These are phyloP conservation scores for Blastobotrys petasosporus DNA, from an alignment of 1,139 yeast genomes.

Conservation along the genomic window DNA sequence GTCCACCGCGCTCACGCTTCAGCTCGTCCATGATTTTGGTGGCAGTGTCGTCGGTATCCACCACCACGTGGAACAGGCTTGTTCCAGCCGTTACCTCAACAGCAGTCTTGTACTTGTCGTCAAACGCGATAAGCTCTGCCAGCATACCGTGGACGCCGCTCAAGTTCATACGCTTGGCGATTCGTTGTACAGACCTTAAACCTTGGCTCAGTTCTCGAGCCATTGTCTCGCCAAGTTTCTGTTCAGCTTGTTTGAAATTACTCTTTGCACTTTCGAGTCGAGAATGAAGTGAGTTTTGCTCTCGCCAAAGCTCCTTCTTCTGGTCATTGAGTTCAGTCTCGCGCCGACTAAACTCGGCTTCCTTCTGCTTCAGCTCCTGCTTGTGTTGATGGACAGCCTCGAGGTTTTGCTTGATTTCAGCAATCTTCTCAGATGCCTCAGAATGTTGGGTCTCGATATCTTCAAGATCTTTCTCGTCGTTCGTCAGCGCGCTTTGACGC, in stretches of 20 bases:
- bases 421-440: constrained; percentile 19
- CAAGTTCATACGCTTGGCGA: constrained; percentile 49
- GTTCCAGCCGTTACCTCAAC: constrained; percentile 87
- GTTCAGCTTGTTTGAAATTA: constrained; percentile 47
- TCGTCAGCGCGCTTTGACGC: constrained; percentile 19
- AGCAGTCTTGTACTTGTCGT: constrained; percentile 77
- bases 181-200: constrained; percentile 56
- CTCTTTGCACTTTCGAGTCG: constrained; percentile 30
- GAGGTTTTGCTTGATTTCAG: constrained; percentile 29
- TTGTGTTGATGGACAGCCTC: constrained; percentile 32
- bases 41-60: constrained; percentile 84
- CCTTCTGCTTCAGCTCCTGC: constrained; percentile 17
- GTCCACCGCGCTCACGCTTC: constrained; percentile 57
- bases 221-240: constrained; percentile 53
- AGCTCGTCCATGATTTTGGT: constrained; percentile 70
- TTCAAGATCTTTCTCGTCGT: constrained; percentile 22
- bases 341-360: constrained; percentile 15
- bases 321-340: constrained; percentile 48
- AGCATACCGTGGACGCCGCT: constrained; percentile 73
- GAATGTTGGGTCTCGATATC: constrained; percentile 18
- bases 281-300: constrained; percentile 39
- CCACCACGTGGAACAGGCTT: constrained; percentile 81
- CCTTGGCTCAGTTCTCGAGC: constrained; percentile 60
- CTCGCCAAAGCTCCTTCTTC: constrained; percentile 73
- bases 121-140: constrained; percentile 75